phyloP scores from a whole-genome alignment of 2,329 filamentous ascomycete genomes.

The Magnaporthiopsis rhizophila region DNA sequence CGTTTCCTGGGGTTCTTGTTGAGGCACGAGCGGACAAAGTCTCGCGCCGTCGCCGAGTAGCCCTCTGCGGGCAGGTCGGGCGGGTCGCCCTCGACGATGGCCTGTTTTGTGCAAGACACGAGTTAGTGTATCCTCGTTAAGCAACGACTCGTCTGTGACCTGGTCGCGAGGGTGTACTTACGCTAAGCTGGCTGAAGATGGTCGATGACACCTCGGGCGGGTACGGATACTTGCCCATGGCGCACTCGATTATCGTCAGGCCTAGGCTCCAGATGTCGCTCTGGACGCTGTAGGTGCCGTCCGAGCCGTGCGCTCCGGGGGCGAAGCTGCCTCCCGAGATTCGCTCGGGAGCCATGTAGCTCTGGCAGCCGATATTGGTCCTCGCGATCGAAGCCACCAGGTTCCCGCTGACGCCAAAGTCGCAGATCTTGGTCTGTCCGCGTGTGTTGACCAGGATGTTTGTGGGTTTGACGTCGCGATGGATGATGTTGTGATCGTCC shows the following conservation, averaged over 20 bases:
- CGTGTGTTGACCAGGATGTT: conserved; percentile 88
- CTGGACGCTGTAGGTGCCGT: conserved; percentile 93
- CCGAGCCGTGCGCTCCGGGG: conserved; percentile 57
- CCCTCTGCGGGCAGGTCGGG: conserved; percentile 72
- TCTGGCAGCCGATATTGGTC: conserved; percentile 98
- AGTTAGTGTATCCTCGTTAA: not conserved
- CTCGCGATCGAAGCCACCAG: conserved; percentile 95
- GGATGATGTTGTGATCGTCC: conserved; percentile 98
- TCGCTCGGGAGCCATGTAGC: conserved; percentile 96
- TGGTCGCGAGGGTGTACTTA: conserved; percentile 43
- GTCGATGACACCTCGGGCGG: conserved; percentile 96
- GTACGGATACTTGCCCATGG: conserved; percentile 89
- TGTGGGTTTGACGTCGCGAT: conserved; percentile 97
- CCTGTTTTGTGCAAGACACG: conserved; percentile 43
- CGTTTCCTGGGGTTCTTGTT: conserved; percentile 88
- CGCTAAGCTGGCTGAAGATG: conserved; percentile 93
- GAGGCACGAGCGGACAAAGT: conserved; percentile 83
- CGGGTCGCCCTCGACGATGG: conserved; percentile 95
- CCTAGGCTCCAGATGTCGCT: conserved; percentile 97
- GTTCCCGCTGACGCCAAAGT: conserved; percentile 96
- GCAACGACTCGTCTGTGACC: not conserved
- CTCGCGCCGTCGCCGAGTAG: conserved; percentile 71
- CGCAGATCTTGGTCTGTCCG: conserved; percentile 95
- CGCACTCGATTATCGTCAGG: conserved; percentile 91
- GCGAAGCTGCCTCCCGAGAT: conserved; percentile 82